Evolutionary conservation across 2,329 filamentous ascomycete species (phyloP), one percentile per base, ranked within the genome.

Genomic region (Botryotinia narcissicola): DNA sequence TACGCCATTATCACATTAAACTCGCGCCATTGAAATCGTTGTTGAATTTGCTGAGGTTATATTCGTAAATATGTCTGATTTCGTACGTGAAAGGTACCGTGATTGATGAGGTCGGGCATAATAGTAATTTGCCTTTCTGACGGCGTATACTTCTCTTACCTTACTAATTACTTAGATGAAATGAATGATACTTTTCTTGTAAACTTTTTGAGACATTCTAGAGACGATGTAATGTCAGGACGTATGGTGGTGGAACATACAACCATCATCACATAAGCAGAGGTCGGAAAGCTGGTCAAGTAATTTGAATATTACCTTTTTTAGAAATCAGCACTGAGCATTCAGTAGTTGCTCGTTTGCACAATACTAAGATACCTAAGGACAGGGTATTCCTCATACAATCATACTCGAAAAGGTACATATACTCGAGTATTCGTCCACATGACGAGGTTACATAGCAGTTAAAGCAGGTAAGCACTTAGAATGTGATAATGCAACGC

Each of bases 151-250:
- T 72, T 46, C 60, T 59, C 61, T 72, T 67, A 72, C 61, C 51
- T 46, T 40, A 72, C 61, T 72, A 67, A 72, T 40, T 32, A 22
- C 40, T 72, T 35, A 10, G 35, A 20, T 54, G n/a, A 54, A 54
- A 71, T 71, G 69, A 63, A 20, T 54, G 42, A 57, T 59, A 44
- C 60, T 66, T 72, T 72, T 66, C 46, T 63, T 42, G 69, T 66
- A 32, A 51, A 35, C 54, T 40, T 51, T 69, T 73, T 73, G 54
- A 73, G 70, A 72, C 70, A 72, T 72, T 68, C 61, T 60, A 48
- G 29, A 68, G n/a, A 68, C 48, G n/a, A 68, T 68, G 46, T 68
- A 68, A 68, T 68, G 46, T 42, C 35, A 54, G 46, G 42, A 29
- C 40, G 64, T 54, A 67, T 57, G 35, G 64, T 40, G 46, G 64